phyloP scores from a whole-genome alignment of 2,329 filamentous ascomycete species.

The Exserohilum rostratum region DNA sequence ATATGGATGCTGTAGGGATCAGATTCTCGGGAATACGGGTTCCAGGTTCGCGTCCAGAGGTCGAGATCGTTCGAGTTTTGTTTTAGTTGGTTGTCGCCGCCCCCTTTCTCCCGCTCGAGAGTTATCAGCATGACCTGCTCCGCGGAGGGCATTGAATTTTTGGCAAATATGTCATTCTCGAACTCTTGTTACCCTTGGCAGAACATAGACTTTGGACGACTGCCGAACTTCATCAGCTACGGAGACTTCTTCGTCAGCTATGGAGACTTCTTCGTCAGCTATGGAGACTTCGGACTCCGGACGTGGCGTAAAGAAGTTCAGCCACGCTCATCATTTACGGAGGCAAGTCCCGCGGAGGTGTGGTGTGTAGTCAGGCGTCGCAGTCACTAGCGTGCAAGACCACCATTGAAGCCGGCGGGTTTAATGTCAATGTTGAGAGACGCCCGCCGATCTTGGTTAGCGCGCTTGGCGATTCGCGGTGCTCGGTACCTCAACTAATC shows the following conservation, averaged over 20 bases:
- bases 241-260: too few species aligned
- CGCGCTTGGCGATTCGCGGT: not conserved
- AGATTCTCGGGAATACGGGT: too few species aligned
- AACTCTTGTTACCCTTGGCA: too few species aligned
- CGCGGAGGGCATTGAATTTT: too few species aligned
- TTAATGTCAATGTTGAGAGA: not conserved
- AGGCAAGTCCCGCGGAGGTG: not conserved
- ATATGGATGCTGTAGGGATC: too few species aligned
- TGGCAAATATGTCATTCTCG: too few species aligned
- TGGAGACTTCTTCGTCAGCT: too few species aligned
- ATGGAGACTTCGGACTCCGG: not conserved
- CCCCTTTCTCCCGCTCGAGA: too few species aligned
- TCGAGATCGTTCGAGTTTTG: not conserved
- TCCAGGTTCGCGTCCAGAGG: too few species aligned
- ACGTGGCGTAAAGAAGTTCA: not conserved
- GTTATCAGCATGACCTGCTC: too few species aligned
- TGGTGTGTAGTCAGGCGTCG: not conserved
- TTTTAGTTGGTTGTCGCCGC: not conserved
- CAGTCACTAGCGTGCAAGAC: not conserved
- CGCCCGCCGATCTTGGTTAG: not conserved
- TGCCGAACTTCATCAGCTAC: too few species aligned
- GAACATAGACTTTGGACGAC: too few species aligned
- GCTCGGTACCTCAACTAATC: not conserved
- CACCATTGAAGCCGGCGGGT: not conserved
- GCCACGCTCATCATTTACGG: not conserved